Conservation (phyloP, 345 rosid species). For the Hibiscus tridactylites region DNA sequence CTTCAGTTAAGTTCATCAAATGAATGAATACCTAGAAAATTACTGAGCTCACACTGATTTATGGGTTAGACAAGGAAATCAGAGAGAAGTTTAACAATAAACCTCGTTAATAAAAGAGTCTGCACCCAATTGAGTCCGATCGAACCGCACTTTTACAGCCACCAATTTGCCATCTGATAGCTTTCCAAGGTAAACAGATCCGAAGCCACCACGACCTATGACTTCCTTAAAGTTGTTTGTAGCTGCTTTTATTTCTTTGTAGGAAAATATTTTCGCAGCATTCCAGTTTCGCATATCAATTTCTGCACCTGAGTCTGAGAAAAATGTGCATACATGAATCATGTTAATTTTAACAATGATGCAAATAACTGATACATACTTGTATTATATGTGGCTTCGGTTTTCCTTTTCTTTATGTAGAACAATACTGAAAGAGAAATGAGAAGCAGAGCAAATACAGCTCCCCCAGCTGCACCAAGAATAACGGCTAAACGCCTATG, state of each 20-base stretch:
- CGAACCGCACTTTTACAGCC: conserved; percentile 86
- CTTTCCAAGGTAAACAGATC: conserved; percentile 80
- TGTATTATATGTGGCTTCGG: conserved; percentile 27
- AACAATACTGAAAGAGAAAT: conserved; percentile 28
- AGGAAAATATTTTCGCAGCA: conserved; percentile 62
- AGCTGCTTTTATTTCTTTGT: conserved; percentile 75
- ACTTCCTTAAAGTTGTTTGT: conserved; percentile 75
- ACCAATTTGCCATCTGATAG: conserved; percentile 68
- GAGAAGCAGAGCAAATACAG: conserved; percentile 39
- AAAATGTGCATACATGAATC: conserved; percentile 5
- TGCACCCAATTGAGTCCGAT: conserved; percentile 77
- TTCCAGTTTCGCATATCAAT: conserved; percentile 75
- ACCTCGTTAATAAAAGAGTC: conserved; percentile 95
- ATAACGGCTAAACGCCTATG: conserved; percentile 35
- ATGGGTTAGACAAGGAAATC: background rate
- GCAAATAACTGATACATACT: conserved; percentile 36
- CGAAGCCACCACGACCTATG: conserved; percentile 86
- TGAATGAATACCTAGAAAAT: background rate
- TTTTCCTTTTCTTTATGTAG: conserved; percentile 34
- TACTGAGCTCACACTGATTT: background rate
- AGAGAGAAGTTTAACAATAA: conserved; percentile 7
- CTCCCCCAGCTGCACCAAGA: conserved; percentile 55
- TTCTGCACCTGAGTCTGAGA: conserved; percentile 34
- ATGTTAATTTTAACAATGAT: conserved; percentile 1
- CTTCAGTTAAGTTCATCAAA: background rate